Evolutionary conservation across 1,284 basidiomycete genomes (phyloP), one percentile per base, ranked within the genome.

Genomic region (Golubevia sp.): DNA sequence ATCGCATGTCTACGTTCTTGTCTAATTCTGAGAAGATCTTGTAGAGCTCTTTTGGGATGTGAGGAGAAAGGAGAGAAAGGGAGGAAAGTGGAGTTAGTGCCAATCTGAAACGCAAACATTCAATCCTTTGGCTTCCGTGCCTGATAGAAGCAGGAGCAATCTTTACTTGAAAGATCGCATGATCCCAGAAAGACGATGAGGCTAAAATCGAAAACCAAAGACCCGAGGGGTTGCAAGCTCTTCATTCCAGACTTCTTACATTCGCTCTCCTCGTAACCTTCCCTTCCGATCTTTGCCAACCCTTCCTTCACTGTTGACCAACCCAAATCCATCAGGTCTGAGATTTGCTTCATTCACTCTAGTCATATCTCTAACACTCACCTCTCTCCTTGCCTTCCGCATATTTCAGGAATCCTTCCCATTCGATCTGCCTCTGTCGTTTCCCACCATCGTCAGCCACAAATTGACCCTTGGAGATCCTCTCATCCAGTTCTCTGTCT

Each of bases 331-430:
- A n/a, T n/a, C n/a, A n/a, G n/a, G n/a, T n/a, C n/a, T n/a, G n/a
- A n/a, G n/a, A n/a, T n/a, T n/a, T n/a, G n/a, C n/a, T n/a, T n/a
- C n/a, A n/a, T n/a, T n/a, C n/a, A n/a, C n/a, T n/a, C n/a, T n/a
- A n/a, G n/a, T n/a, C n/a, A n/a, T n/a, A n/a, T n/a, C n/a, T n/a
- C n/a, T n/a, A n/a, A n/a, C 6, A 61, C 67, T 63, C 65, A 69
- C 67, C 65, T 44, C 80, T 72, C 53, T 83, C 80, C 59, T 83
- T 81, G 49, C 71, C 64, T 52, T 82, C 80, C 23, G 80, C 79
- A 59, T 82, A 83, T 21, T 75, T 72, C 24, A 83, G 63, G 58
- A 83, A 83, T 0, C 79, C 80, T 49, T 83, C 79, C 80, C 80
- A 83, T 55, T 83, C 80, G 44, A 83, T 78, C 62, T 77, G 73